phyloP scores from a whole-genome alignment of 352 stramenopile genomes.

The Globisporangium barbulae region DNA sequence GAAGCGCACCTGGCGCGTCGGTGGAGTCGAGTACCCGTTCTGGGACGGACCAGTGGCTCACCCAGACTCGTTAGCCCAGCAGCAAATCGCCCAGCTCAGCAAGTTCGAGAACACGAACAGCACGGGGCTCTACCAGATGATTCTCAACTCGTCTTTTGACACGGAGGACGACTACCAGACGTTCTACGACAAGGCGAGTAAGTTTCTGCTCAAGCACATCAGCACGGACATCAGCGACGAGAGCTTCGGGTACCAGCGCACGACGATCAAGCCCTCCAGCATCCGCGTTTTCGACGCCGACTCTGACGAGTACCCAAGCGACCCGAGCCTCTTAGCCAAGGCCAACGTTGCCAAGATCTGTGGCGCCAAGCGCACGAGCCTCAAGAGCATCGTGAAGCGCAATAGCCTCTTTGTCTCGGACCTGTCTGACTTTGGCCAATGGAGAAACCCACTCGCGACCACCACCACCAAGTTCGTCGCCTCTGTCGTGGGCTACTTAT shows the following conservation, averaged over 20 bases:
- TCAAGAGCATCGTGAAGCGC: not conserved
- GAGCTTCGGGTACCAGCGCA: conserved; percentile 35
- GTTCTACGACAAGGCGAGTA: conserved; percentile 7
- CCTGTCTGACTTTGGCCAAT: conserved; percentile 30
- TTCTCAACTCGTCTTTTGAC: conserved; percentile 14
- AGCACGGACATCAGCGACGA: conserved; percentile 35
- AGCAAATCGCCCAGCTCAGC: not conserved
- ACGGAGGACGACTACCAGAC: conserved; percentile 9
- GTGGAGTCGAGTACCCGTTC: conserved; percentile 19
- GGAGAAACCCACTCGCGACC: conserved; percentile 18
- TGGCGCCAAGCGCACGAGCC: conserved; percentile 31
- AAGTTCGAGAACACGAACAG: conserved; percentile 12
- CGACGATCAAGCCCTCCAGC: conserved; percentile 43
- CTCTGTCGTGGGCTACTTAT: conserved; percentile 33
- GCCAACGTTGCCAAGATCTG: conserved; percentile 31
- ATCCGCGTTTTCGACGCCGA: conserved; percentile 19
- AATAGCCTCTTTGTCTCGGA: conserved; percentile 37
- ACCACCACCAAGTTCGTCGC: conserved; percentile 40
- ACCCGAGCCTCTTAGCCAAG: conserved; percentile 20
- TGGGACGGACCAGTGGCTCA: conserved; percentile 30
- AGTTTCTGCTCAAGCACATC: conserved; percentile 8
- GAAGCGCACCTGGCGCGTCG: conserved; percentile 9
- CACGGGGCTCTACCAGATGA: not conserved
- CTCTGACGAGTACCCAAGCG: conserved; percentile 18
- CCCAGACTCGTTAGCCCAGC: conserved; percentile 22